Percentiles rank a stretch among this genome's conserved stretches.
Conservation (phyloP, 768 basidiomycete species). For the Lentinula boryana region DNA sequence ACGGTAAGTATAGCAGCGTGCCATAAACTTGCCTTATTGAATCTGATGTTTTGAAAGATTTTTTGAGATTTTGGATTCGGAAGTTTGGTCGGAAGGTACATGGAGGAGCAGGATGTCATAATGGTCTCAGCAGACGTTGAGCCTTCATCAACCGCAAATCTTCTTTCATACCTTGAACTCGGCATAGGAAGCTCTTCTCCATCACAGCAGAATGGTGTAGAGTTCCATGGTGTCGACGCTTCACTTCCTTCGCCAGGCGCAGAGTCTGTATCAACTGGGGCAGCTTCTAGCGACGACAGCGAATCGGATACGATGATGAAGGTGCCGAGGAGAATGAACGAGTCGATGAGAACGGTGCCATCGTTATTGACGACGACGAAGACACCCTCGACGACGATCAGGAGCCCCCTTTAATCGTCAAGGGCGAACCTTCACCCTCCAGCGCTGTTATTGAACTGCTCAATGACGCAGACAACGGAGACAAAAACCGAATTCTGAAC, state of each 20-base stretch:
- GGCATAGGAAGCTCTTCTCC: background rate
- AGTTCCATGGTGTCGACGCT: background rate
- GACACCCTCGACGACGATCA: background rate
- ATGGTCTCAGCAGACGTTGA: background rate
- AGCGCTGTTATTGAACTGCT: slow-evolving; percentile 14
- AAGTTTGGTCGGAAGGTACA: slow-evolving; percentile 7
- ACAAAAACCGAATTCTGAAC: background rate
- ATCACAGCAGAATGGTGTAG: background rate
- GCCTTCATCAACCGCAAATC: background rate
- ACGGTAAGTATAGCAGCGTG: background rate
- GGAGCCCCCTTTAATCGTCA: background rate
- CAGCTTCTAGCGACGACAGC: slow-evolving; percentile 1
- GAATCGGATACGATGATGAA: background rate
- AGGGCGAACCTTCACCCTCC: background rate
- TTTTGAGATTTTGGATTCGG: background rate
- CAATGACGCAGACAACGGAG: no score
- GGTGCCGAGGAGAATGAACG: slow-evolving; percentile 1
- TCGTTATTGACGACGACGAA: background rate
- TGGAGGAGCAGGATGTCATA: slow-evolving; percentile 3
- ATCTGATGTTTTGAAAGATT: background rate
- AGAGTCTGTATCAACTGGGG: background rate
- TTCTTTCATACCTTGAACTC: background rate
- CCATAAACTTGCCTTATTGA: background rate
- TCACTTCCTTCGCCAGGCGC: background rate
- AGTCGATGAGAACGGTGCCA: background rate